Base-by-base conservation (phyloP, 768 basidiomycete genomes). In the Pisolithus sp. region DNA sequence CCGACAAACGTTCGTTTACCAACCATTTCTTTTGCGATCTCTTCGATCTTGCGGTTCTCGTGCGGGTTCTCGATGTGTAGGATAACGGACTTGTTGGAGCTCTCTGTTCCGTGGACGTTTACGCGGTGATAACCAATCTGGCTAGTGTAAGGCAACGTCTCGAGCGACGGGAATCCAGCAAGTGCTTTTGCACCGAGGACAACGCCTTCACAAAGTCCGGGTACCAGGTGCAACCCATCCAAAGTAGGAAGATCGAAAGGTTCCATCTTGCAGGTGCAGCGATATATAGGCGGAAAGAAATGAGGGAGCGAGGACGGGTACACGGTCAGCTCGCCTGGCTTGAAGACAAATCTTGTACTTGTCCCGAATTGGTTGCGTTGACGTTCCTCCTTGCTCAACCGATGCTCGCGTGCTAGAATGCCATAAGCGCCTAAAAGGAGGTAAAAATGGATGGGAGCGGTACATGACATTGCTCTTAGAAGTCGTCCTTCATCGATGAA, bases 141-240 rank as follows among this genome's bases (percentile, higher is more conserved):
- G 10, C 86, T 83, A 0, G 79, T 81, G 62, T 92, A 79, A 0
- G 89, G 89, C 7, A 98, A 76, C 0, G 94, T 96, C 54, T 94
- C 80, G 28, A 98, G 77, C 1, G 96, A 95, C 0, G 96, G 95
- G 79, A 99, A 99, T 9, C 96, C 96, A 0, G 96, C 93, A 6
- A 98, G 76, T 6, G 93, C 90, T 34, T 84, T 77, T 5, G 80
- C 78, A 46, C 95, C 95, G 9, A 94, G 82, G 50, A 82, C 80
- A 9, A 93, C 94, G 17, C 95, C 94, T 24, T 93, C 86, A 53
- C 89, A 81, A 0, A 98, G 79, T 5, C 95, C 95, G 39, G 86
- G 79, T 36, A 94, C 76, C 39, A 96, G 79, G 58, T 92, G 85
- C 15, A 96, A 76, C 2, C 92, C 94, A 57, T 75, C 73, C 31